Evolutionary conservation across 805 yeast species (phyloP).

Genomic region (Komagataella populi): DNA sequence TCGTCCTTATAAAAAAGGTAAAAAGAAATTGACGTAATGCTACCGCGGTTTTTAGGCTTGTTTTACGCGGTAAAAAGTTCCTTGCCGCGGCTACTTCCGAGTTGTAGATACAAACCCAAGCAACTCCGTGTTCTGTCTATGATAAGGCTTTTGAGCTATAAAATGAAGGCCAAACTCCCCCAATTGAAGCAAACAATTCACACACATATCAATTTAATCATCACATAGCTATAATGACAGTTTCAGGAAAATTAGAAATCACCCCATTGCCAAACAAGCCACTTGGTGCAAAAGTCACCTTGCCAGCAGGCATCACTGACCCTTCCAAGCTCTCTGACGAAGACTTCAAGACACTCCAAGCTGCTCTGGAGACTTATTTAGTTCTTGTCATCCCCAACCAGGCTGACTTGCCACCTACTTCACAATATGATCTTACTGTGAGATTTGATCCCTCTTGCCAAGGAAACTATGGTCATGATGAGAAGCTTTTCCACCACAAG

Average conservation of each 20-base stretch:
- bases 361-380: constrained; percentile 53
- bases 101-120: neutral
- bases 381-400: constrained; percentile 69
- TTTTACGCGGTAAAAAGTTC: too few species aligned
- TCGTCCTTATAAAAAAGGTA: too few species aligned
- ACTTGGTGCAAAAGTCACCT: constrained; percentile 54
- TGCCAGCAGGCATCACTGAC: constrained; percentile 63
- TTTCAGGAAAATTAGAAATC: constrained; percentile 17
- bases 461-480: constrained; percentile 73
- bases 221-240: constrained; percentile 8
- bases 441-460: constrained; percentile 64
- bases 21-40: too few species aligned
- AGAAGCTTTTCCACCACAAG: constrained; percentile 51
- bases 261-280: constrained; percentile 35
- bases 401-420: constrained; percentile 51
- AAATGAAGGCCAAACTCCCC: neutral
- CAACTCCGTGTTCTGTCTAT: neutral
- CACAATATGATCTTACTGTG: constrained; percentile 66
- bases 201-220: neutral
- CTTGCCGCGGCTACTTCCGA: neutral
- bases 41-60: too few species aligned
- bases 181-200: neutral
- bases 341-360: constrained; percentile 48
- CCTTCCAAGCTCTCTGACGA: constrained; percentile 53
- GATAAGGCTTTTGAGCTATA: neutral